These are phyloP conservation scores for Fusarium xyrophilum DNA, from an alignment of 2,329 filamentous ascomycete genomes.

Conservation along the genomic window DNA sequence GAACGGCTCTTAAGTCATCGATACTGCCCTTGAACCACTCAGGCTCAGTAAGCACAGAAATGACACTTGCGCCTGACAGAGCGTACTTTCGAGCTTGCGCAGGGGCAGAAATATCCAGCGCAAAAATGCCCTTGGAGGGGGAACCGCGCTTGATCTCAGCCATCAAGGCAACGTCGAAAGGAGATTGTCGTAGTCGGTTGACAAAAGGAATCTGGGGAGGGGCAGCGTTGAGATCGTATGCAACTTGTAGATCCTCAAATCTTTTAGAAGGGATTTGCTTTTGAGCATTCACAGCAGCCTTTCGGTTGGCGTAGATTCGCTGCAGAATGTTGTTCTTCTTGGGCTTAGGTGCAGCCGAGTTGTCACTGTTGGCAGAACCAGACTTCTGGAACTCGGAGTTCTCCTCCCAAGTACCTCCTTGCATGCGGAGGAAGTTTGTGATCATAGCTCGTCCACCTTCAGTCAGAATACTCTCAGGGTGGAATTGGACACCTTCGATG, in stretches of 20 bases:
- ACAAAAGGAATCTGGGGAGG: conserved; percentile 85
- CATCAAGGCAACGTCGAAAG: conserved; percentile 91
- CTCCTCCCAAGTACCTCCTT: conserved; percentile 89
- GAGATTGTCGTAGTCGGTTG: conserved; percentile 78
- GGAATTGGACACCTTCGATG: conserved; percentile 97
- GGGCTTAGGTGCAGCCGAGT: conserved; percentile 40
- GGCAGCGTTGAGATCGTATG: conserved; percentile 83
- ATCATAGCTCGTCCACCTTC: conserved; percentile 89
- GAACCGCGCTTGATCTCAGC: conserved; percentile 97
- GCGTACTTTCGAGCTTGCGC: conserved; percentile 92
- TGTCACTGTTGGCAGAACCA: conserved; percentile 40
- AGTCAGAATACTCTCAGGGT: conserved; percentile 95
- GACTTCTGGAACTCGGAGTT: conserved; percentile 66
- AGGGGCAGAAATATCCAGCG: conserved; percentile 84
- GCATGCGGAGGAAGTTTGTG: conserved; percentile 87
- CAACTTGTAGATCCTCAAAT: conserved; percentile 81
- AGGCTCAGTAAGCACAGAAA: conserved; percentile 97
- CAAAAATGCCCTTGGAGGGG: conserved; percentile 94
- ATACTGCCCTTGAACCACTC: conserved; percentile 99
- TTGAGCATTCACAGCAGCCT: conserved; percentile 76
- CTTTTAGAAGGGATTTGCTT: conserved; percentile 86
- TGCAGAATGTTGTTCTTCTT: conserved; percentile 88
- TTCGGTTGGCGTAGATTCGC: conserved; percentile 85
- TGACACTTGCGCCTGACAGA: conserved; percentile 91
- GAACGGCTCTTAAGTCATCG: conserved; percentile 86